Evolutionary conservation across 2,329 filamentous ascomycete species (phyloP).

Genomic region (Leptographium procerum): DNA sequence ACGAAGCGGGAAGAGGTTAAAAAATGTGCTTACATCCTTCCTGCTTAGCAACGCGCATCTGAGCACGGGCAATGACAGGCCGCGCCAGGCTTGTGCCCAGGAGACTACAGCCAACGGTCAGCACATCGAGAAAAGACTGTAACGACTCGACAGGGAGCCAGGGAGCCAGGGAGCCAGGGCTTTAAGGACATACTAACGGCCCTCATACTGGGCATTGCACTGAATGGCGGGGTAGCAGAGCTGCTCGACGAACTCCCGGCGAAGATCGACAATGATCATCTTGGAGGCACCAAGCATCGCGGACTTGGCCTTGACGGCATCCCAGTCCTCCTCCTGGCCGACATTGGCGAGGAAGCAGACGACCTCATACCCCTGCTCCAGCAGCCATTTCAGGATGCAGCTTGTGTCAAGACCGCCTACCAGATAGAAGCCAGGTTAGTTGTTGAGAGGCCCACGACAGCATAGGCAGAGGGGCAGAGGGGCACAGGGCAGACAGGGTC

Average conservation of each 20-base stretch:
- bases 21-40: conserved; percentile 37
- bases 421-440: conserved; percentile 10
- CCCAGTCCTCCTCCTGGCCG: conserved; percentile 67
- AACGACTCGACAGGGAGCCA: conserved; percentile 32
- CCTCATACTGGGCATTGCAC: conserved; percentile 61
- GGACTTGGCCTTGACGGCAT: conserved; percentile 57
- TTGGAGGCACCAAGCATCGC: conserved; percentile 50
- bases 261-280: conserved; percentile 54
- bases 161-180: conserved; percentile 25
- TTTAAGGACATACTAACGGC: conserved; percentile 21
- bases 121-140: not conserved
- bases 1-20: too few species aligned
- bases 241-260: conserved; percentile 67
- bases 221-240: conserved; percentile 71
- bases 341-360: conserved; percentile 57
- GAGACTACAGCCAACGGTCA: conserved; percentile 17
- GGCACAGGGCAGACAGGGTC: too few species aligned
- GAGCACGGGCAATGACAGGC: conserved; percentile 57
- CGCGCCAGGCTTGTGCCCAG: conserved; percentile 52
- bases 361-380: conserved; percentile 47
- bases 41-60: conserved; percentile 52
- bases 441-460: not conserved
- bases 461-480: not conserved
- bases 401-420: conserved; percentile 15
- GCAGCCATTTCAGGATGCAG: conserved; percentile 15